Conservation (phyloP, 768 basidiomycete genomes). For the Lentinula sp. region DNA sequence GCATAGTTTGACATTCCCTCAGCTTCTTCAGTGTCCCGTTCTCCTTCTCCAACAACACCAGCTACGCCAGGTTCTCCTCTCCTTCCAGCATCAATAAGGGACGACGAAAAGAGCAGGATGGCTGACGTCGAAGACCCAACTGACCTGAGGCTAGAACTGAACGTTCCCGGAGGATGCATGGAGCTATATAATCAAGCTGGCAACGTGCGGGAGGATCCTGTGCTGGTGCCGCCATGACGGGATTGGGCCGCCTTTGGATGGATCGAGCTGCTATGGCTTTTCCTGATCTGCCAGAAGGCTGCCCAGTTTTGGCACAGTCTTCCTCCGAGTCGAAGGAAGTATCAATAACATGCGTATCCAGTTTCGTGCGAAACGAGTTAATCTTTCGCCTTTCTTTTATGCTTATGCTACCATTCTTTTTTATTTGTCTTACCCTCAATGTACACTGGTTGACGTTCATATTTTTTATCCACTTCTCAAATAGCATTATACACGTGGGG, state of each 20-base stretch:
- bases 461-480: background rate
- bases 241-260: slow-evolving; percentile 5
- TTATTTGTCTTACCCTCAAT: background rate
- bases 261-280: background rate
- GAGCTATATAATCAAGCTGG: background rate
- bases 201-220: background rate
- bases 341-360: background rate
- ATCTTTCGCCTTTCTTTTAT: background rate
- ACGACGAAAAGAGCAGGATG: background rate
- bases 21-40: slow-evolving; percentile 2
- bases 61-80: background rate
- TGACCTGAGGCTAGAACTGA: background rate
- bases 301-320: background rate
- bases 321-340: background rate
- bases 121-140: background rate
- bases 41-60: slow-evolving; percentile 1
- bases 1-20: background rate
- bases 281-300: background rate
- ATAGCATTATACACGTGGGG: background rate
- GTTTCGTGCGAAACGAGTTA: too few relatives aligned
- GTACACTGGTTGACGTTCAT: background rate
- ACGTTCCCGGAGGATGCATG: background rate
- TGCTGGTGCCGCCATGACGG: slow-evolving; percentile 6
- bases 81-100: background rate
- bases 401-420: background rate